Evolutionary conservation across 2,329 filamentous ascomycete genomes (phyloP).

Genomic region (Ophiosphaerella herpotricha): DNA sequence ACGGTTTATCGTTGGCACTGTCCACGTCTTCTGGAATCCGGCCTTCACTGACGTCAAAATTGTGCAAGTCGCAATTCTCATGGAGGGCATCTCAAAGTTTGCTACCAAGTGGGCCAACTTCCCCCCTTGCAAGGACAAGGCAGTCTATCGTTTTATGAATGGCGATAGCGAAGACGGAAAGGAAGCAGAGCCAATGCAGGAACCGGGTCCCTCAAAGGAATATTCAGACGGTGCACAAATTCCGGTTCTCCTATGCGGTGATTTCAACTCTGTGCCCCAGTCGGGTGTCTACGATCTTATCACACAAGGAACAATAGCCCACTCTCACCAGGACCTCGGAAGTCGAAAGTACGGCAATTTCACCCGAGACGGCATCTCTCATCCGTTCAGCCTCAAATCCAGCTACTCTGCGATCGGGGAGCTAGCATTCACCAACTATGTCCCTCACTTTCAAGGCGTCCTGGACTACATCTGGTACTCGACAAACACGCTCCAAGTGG

Average conservation of each 20-base stretch:
- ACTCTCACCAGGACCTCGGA: slow-evolving; percentile 78
- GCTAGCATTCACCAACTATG: slow-evolving; percentile 94
- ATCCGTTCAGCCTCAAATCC: slow-evolving; percentile 92
- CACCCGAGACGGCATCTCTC: slow-evolving; percentile 87
- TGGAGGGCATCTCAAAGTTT: slow-evolving; percentile 87
- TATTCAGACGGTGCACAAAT: slow-evolving; percentile 87
- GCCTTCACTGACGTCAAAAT: slow-evolving; percentile 91
- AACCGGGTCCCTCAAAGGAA: slow-evolving; percentile 80
- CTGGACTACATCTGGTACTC: slow-evolving; percentile 99
- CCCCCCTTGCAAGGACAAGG: slow-evolving; percentile 83
- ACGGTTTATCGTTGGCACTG: slow-evolving; percentile 89
- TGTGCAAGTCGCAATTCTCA: slow-evolving; percentile 91
- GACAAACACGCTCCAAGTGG: slow-evolving; percentile 83
- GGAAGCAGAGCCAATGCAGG: slow-evolving; percentile 59
- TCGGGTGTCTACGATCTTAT: slow-evolving; percentile 93
- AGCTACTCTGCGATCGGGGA: slow-evolving; percentile 85
- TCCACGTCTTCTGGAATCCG: slow-evolving; percentile 94
- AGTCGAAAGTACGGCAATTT: slow-evolving; percentile 90
- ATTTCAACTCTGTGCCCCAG: slow-evolving; percentile 89
- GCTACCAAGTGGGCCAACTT: slow-evolving; percentile 83
- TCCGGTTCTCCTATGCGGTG: slow-evolving; percentile 87
- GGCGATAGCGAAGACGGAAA: slow-evolving; percentile 56
- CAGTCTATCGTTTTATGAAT: slow-evolving; percentile 53
- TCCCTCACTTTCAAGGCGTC: slow-evolving; percentile 86
- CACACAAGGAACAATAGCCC: slow-evolving; percentile 75